These are phyloP conservation scores for Alisma plantagoaquatica DNA, from an alignment of 106 monocot species.

Conservation along the genomic window DNA sequence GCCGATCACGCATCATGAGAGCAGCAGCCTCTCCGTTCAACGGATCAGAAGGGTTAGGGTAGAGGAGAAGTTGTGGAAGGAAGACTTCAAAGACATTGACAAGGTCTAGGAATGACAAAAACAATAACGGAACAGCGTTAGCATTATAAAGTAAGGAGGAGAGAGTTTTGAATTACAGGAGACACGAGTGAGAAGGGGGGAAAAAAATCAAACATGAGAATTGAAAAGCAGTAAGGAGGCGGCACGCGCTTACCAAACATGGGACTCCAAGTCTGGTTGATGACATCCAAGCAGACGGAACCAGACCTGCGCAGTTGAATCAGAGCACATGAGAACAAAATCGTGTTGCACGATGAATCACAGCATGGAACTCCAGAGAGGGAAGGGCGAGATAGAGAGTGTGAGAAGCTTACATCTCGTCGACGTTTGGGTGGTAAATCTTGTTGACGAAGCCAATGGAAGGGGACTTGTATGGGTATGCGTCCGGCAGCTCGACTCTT, in stretches of 20 bases:
- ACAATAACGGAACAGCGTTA: background rate
- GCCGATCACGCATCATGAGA: constrained; percentile 23
- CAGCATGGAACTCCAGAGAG: too few species aligned
- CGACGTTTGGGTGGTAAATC: constrained; percentile 34
- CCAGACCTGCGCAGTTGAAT: constrained; percentile 21
- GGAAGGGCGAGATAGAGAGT: too few species aligned
- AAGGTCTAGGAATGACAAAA: constrained; percentile 11
- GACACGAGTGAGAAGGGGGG: too few species aligned
- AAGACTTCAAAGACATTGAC: constrained; percentile 25
- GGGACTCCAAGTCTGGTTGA: constrained; percentile 32
- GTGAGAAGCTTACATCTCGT: constrained; percentile 26
- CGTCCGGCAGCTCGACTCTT: constrained; percentile 22
- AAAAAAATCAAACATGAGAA: too few species aligned
- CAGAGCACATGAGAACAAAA: too few species aligned
- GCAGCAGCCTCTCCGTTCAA: constrained; percentile 29
- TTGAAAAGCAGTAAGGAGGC: too few species aligned
- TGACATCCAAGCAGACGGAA: constrained; percentile 33
- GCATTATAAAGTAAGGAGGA: too few species aligned
- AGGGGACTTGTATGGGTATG: constrained; percentile 34
- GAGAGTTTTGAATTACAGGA: too few species aligned
- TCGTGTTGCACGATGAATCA: too few species aligned
- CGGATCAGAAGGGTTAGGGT: constrained; percentile 28
- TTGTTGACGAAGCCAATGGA: constrained; percentile 28
- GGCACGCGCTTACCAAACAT: constrained; percentile 24
- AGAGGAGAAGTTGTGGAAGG: constrained; percentile 26